Conservation (phyloP, 805 yeast species). For the Blastobotrys parvus region DNA sequence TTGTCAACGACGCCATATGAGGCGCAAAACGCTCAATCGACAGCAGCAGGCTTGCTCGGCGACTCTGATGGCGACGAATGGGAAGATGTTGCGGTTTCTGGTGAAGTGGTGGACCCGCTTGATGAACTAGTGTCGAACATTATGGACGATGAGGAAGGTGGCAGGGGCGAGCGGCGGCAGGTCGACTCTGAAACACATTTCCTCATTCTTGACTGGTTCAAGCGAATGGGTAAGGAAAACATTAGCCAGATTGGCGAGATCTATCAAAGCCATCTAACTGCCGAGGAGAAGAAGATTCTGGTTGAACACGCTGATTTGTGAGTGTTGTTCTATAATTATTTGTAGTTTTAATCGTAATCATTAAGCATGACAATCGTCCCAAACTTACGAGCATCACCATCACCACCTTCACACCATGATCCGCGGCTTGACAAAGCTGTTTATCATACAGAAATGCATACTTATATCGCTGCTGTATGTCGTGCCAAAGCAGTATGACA, state of each 20-base stretch:
- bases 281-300: slow-evolving; percentile 8
- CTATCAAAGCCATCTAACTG: slow-evolving; percentile 3
- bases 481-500: slow-evolving; percentile 41
- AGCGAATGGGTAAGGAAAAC: slow-evolving; percentile 12
- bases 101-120: not conserved
- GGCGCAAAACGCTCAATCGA: slow-evolving; percentile 23
- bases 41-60: slow-evolving; percentile 24
- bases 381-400: not conserved
- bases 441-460: slow-evolving; percentile 25
- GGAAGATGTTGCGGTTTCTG: slow-evolving; percentile 59
- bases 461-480: slow-evolving; percentile 32
- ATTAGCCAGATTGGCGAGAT: slow-evolving; percentile 7
- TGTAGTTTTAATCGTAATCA: no score
- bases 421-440: slow-evolving; percentile 4
- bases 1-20: slow-evolving; percentile 54
- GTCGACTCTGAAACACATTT: slow-evolving; percentile 18
- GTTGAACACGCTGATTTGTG: not conserved
- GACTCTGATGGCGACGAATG: slow-evolving; percentile 51
- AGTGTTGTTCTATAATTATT: no score
- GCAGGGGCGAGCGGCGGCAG: not conserved
- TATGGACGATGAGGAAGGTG: not conserved
- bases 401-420: not conserved
- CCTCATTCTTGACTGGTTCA: slow-evolving; percentile 24
- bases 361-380: no score
- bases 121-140: not conserved